phyloP scores from a whole-genome alignment of 1,284 basidiomycete species.

The Ustilago esculenta region DNA sequence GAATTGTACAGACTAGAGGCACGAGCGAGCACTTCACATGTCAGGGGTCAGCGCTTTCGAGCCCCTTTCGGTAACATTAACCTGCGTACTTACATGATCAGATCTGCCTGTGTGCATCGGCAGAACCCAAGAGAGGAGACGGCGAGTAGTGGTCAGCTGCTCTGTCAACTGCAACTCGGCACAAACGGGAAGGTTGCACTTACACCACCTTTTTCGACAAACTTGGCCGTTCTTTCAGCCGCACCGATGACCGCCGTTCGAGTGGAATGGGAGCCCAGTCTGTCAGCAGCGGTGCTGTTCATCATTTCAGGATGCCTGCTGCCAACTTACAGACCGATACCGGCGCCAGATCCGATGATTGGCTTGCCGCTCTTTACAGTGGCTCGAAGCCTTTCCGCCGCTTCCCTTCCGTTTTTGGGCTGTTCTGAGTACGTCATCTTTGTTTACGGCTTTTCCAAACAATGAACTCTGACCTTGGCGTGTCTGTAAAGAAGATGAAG shows the following conservation, averaged over 20 bases:
- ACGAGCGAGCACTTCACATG: neutral
- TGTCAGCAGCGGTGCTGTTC: too few species aligned
- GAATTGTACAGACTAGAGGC: constrained; percentile 36
- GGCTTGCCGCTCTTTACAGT: constrained; percentile 28
- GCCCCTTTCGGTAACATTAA: neutral
- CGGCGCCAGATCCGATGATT: constrained; percentile 47
- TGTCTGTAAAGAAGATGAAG: too few species aligned
- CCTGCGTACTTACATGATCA: constrained; percentile 28
- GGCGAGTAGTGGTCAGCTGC: neutral
- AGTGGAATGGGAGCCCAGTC: neutral
- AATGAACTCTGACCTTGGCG: too few species aligned
- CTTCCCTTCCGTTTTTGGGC: constrained; percentile 37
- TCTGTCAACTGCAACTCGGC: neutral
- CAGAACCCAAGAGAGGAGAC: neutral
- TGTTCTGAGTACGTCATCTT: constrained; percentile 25
- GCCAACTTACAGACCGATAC: constrained; percentile 33
- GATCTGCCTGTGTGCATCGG: constrained; percentile 4
- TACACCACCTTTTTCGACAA: constrained; percentile 42
- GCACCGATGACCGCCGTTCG: neutral
- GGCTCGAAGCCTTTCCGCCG: constrained; percentile 24
- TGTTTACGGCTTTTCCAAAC: constrained; percentile 3
- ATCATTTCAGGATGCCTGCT: too few species aligned
- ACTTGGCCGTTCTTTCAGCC: constrained; percentile 25
- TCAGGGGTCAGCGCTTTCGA: too few species aligned
- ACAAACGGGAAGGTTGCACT: neutral